Evolutionary conservation across 2,329 filamentous ascomycete genomes (phyloP).

Genomic region (Remersonia thermophila): DNA sequence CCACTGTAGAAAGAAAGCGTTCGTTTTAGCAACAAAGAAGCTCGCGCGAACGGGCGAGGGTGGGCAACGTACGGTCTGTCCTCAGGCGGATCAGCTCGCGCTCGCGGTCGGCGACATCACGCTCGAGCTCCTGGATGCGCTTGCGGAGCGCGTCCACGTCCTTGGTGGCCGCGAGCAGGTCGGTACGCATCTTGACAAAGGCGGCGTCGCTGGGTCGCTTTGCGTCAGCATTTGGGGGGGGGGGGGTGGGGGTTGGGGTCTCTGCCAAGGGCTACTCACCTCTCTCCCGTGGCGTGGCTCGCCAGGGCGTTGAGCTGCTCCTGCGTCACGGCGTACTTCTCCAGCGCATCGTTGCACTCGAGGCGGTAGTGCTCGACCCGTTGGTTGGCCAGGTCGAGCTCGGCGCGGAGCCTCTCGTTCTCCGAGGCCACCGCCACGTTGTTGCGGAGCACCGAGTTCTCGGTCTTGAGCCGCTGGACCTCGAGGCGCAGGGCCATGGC

Average conservation of each 20-base stretch:
- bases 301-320: constrained; percentile 45
- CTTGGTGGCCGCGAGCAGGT: constrained; percentile 31
- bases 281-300: constrained; percentile 38
- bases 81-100: constrained; percentile 42
- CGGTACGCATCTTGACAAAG: constrained; percentile 38
- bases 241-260: constrained; percentile 16
- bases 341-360: constrained; percentile 43
- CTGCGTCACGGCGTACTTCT: constrained; percentile 44
- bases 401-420: constrained; percentile 39
- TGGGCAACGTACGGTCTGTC: constrained; percentile 35
- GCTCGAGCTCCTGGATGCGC: constrained; percentile 32
- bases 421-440: constrained; percentile 42
- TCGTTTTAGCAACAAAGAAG: constrained; percentile 11
- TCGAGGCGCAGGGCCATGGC: constrained; percentile 35
- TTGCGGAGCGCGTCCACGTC: constrained; percentile 37
- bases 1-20: constrained; percentile 26
- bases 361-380: constrained; percentile 40
- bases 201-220: constrained; percentile 38
- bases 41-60: constrained; percentile 1
- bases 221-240: constrained; percentile 35
- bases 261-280: constrained; percentile 35
- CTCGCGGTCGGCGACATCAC: constrained; percentile 38
- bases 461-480: constrained; percentile 46
- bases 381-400: constrained; percentile 42
- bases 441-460: constrained; percentile 46